These are phyloP conservation scores for Scenedesmus sp. DNA, from an alignment of 163 green algal genomes.

Conservation along the genomic window DNA sequence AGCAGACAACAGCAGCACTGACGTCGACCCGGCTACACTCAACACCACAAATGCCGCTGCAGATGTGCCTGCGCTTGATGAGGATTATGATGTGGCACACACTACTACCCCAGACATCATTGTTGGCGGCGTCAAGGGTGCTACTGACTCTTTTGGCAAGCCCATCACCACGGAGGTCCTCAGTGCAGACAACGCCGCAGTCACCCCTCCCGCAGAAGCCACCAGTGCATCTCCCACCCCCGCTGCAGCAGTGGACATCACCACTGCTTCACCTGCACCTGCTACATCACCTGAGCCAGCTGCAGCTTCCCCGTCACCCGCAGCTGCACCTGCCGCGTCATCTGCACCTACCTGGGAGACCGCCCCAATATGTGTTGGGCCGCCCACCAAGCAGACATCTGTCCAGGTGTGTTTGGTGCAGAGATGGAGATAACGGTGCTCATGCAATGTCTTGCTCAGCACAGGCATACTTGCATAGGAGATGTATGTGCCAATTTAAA, in stretches of 20 bases:
- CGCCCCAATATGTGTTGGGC: not conserved
- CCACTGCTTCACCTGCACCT: not conserved
- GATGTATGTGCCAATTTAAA: not conserved
- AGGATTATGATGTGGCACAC: not conserved
- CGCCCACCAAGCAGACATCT: not conserved
- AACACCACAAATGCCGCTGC: not conserved
- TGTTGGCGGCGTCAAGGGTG: not conserved
- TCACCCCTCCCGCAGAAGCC: not conserved
- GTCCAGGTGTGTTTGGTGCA: not conserved
- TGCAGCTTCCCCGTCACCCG: not conserved
- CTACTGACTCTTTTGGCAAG: not conserved
- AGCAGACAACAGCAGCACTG: not conserved
- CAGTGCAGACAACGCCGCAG: not conserved
- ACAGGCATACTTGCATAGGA: not conserved
- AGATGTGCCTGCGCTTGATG: not conserved
- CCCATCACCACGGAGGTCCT: not conserved
- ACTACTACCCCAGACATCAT: not conserved
- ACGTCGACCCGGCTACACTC: not conserved
- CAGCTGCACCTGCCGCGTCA: not conserved
- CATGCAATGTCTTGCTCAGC: too few relatives aligned
- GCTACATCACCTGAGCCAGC: not conserved
- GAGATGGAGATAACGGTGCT: not conserved
- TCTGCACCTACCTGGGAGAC: conserved; percentile 2
- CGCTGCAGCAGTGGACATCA: not conserved
- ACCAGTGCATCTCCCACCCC: not conserved